Base-by-base conservation (phyloP, 805 yeast species). In the Teunomyces kruisii region DNA sequence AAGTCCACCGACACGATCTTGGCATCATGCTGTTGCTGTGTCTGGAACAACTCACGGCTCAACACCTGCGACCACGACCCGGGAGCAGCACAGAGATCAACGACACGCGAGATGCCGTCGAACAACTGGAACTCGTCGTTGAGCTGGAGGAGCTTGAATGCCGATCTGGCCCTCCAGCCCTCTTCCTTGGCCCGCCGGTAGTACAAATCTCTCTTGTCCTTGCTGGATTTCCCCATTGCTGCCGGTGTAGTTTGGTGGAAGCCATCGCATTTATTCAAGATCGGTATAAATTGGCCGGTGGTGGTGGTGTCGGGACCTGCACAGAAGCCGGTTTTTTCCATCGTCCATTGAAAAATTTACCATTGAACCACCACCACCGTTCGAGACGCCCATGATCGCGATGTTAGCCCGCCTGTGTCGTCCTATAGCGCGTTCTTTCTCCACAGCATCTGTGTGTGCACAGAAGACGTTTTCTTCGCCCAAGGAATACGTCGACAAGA, bases 31-130 rank as follows among this genome's bases (percentile, higher is more conserved):
- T 57, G 56, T 14, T 60, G 58, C 39, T 63, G 61, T 30, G 65
- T 75, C 48, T 72, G 71, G 54, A 75, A 80, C 32, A 88, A 66
- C 56, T 84, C 83, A 53, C 88, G 68, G 27, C 94, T 84, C 10
- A 94, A 76, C 0, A 94, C 99, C 62, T 94, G 99, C 1, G 96
- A 87, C 99, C 99, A 94, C 3, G 97, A 90, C 1, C 97, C 97
- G 0, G 97, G 97, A 4, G 98, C 99, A 30, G 99, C 99, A 75
- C 99, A 94, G 26, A 94, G 74, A 67, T 94, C 99, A 4, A 94
- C 99, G 3, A 94, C 98, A 55, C 96, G 72, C 36, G 74, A 75
- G 29, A 90, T 82, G 32, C 81, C 85, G 41, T 81, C 76, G 45
- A 94, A 80, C 30, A 90, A 78, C 50, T 86, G 84, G 62, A 92